A percentile compares a stretch with the other conserved stretches of the same genome.
Conservation (phyloP, 352 stramenopile species). For the Sclerospora graminicola region DNA sequence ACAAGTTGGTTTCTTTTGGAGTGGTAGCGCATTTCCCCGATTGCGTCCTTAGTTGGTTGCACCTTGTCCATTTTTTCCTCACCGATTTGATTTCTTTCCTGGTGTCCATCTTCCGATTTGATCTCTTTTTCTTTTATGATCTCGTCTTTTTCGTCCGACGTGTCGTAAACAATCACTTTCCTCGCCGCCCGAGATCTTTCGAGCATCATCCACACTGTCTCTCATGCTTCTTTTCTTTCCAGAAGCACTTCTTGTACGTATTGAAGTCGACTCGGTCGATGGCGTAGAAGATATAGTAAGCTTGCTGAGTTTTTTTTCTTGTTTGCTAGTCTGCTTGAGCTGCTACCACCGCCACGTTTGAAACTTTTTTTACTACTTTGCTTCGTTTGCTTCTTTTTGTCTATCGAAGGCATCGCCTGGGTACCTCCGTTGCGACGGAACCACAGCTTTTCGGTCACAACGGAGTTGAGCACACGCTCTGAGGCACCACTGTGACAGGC, state of each 20-base stretch:
- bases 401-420: background rate
- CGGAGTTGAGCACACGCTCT: slow-evolving; percentile 34
- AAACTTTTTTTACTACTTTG: background rate
- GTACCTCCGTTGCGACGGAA: slow-evolving; percentile 21
- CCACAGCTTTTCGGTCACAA: too few relatives aligned
- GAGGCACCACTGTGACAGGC: slow-evolving; percentile 48
- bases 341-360: background rate
- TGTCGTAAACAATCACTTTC: slow-evolving; percentile 11
- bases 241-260: slow-evolving; percentile 9
- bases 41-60: slow-evolving; percentile 30
- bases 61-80: too few relatives aligned
- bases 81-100: too few relatives aligned
- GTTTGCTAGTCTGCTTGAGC: too few relatives aligned
- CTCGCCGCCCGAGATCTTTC: too few relatives aligned
- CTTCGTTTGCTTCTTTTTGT: slow-evolving; percentile 12
- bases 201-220: slow-evolving; percentile 1
- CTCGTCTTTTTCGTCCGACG: slow-evolving; percentile 12
- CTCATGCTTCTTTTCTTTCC: slow-evolving; percentile 11
- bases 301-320: too few relatives aligned
- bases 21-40: slow-evolving; percentile 56
- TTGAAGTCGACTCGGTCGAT: too few relatives aligned
- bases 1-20: slow-evolving; percentile 39
- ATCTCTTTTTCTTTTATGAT: background rate
- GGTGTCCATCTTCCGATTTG: slow-evolving; percentile 13
- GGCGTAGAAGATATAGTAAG: too few relatives aligned